These are phyloP conservation scores for Zychaea mexicana DNA, from an alignment of 371 early-diverging fungal species.

Conservation along the genomic window DNA sequence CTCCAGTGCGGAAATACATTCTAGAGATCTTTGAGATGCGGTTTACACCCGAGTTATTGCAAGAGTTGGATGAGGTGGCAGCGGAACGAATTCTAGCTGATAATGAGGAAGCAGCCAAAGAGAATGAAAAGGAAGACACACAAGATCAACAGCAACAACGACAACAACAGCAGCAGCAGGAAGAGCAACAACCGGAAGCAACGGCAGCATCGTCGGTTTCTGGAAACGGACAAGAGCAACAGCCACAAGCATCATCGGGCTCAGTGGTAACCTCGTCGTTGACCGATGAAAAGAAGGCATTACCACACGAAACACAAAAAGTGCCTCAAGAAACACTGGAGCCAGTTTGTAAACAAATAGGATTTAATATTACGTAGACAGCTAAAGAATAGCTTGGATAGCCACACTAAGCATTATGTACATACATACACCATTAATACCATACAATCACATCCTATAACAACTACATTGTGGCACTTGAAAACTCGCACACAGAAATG, in stretches of 20 bases:
- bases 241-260: not conserved
- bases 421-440: no score
- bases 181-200: not conserved
- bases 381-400: no score
- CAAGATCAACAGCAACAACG: not conserved
- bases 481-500: no score
- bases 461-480: no score
- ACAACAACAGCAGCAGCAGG: not conserved
- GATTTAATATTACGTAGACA: conserved; percentile 12
- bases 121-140: not conserved
- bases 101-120: not conserved
- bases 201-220: not conserved
- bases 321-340: conserved; percentile 26
- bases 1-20: conserved; percentile 77
- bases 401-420: no score
- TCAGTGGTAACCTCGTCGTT: not conserved
- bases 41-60: conserved; percentile 44
- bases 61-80: conserved; percentile 29
- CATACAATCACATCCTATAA: no score
- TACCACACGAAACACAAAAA: not conserved
- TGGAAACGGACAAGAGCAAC: no score
- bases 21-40: conserved; percentile 80
- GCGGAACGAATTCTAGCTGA: no score
- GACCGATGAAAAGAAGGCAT: not conserved
- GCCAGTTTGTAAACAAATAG: conserved; percentile 16